These are phyloP conservation scores for Phytopythium oedochilum DNA, from an alignment of 352 stramenopile genomes.

Conservation along the genomic window DNA sequence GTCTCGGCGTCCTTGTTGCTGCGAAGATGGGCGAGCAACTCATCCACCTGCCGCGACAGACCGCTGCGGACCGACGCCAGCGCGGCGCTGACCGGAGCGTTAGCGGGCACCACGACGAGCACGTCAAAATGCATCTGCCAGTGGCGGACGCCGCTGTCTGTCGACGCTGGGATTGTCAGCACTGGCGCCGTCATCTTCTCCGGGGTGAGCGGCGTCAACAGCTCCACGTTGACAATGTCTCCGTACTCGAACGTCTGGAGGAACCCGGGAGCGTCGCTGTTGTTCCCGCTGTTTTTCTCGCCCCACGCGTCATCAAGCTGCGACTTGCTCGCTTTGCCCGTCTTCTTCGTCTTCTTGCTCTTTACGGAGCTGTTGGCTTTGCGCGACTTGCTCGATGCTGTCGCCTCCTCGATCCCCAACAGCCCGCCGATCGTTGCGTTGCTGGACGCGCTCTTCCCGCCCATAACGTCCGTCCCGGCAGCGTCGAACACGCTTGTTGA, in stretches of 20 bases:
- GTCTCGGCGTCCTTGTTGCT: too few species aligned
- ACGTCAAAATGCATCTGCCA: conserved; percentile 31
- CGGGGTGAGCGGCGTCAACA: conserved; percentile 35
- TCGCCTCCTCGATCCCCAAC: conserved; percentile 15
- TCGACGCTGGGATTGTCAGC: conserved; percentile 29
- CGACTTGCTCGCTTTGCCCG: conserved; percentile 9
- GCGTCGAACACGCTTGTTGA: conserved; percentile 23
- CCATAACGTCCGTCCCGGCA: conserved; percentile 17
- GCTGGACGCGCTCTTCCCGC: background rate
- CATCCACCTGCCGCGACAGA: conserved; percentile 20
- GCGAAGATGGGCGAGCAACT: conserved; percentile 5
- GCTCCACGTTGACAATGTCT: conserved; percentile 36
- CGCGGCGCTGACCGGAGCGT: conserved; percentile 7
- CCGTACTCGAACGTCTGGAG: conserved; percentile 52
- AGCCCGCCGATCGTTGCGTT: conserved; percentile 7
- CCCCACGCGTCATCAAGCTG: conserved; percentile 1
- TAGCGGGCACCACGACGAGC: conserved; percentile 30
- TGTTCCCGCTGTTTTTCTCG: background rate
- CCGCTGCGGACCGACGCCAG: conserved; percentile 17
- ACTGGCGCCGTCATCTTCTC: conserved; percentile 13
- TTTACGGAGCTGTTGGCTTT: background rate
- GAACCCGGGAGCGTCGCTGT: conserved; percentile 2
- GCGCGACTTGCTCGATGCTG: background rate
- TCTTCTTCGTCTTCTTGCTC: conserved; percentile 22
- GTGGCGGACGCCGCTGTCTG: background rate